These are phyloP conservation scores for Fragaria vesca DNA, from an alignment of 306 rosid genomes.

Conservation along the genomic window DNA sequence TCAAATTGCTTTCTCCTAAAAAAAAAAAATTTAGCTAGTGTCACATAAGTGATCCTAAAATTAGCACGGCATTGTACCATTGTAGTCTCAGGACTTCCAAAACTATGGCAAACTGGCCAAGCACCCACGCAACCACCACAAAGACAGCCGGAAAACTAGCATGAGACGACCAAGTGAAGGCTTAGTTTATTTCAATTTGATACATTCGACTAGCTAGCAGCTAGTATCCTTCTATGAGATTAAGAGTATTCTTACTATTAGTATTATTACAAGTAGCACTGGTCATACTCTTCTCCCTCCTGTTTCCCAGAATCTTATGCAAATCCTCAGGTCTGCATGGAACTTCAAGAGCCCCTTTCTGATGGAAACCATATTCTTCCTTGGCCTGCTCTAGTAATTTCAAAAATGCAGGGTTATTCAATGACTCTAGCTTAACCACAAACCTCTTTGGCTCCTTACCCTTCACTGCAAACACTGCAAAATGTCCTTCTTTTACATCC, in stretches of 20 bases:
- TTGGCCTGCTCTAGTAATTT: constrained; percentile 51
- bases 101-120: background rate
- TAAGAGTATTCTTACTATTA: background rate
- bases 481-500: constrained; percentile 57
- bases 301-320: constrained; percentile 47
- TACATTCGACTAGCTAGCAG: background rate
- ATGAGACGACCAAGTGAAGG: background rate
- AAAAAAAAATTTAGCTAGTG: no score
- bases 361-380: constrained; percentile 64
- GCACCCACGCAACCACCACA: background rate
- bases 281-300: constrained; percentile 1
- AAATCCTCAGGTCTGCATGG: constrained; percentile 60
- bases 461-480: constrained; percentile 55
- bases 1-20: no score
- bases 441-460: constrained; percentile 57
- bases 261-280: background rate
- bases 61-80: no score
- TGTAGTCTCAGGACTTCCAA: background rate
- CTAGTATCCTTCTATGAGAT: constrained; percentile 1
- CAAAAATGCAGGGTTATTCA: constrained; percentile 54
- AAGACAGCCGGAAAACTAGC: background rate
- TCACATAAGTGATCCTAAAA: no score
- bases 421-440: constrained; percentile 43
- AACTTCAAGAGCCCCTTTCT: constrained; percentile 62
- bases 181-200: background rate